Conservation (phyloP, 495 filamentous ascomycete genomes). For the Talaromyces trachyspermus region DNA sequence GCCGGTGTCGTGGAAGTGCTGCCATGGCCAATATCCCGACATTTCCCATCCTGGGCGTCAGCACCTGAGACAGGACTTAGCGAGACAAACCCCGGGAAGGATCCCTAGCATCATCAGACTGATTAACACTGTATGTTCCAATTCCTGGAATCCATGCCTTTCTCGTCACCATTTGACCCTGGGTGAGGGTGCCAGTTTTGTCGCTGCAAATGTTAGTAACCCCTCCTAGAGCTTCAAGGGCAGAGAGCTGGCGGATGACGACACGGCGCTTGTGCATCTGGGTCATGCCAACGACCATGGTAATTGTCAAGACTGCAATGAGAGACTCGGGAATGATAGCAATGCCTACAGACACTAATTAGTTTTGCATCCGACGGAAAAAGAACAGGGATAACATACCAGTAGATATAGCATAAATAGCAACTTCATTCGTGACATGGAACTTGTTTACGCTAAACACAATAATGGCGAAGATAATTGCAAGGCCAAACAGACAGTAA, state of each 20-base stretch:
- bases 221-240: constrained; percentile 75
- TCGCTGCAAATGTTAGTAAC: constrained; percentile 87
- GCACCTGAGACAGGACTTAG: constrained; percentile 23
- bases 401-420: constrained; percentile 74
- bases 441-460: constrained; percentile 74
- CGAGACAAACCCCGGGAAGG: constrained; percentile 58
- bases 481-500: constrained; percentile 65
- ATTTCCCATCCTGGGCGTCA: constrained; percentile 33
- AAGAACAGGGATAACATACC: constrained; percentile 51
- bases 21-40: too few species aligned
- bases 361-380: constrained; percentile 58
- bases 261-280: constrained; percentile 72
- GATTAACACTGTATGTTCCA: constrained; percentile 54
- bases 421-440: constrained; percentile 59
- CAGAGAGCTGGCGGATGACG: constrained; percentile 70
- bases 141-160: constrained; percentile 69
- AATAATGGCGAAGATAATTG: constrained; percentile 67
- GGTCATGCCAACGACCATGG: constrained; percentile 65
- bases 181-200: constrained; percentile 79
- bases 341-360: too few species aligned
- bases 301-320: constrained; percentile 70
- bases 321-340: constrained; percentile 71
- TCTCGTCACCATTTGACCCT: constrained; percentile 71
- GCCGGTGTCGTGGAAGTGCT: too few species aligned
- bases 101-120: constrained; percentile 49